Percentiles rank a stretch among this genome's conserved stretches.
Evolutionary conservation across 1,284 basidiomycete genomes (phyloP).

Genomic region (Coniophora puteana): DNA sequence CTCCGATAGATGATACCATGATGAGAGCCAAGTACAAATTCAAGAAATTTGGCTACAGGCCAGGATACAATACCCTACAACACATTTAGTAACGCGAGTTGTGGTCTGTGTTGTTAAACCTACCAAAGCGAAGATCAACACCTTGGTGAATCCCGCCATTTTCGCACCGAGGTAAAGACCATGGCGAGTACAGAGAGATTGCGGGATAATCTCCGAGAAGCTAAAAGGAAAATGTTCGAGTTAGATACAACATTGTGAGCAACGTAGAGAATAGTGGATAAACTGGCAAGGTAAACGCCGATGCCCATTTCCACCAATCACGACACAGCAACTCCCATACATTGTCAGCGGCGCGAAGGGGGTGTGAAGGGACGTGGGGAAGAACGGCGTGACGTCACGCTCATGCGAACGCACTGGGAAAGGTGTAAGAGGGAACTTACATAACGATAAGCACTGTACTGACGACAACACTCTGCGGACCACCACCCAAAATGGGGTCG

Average conservation of each 20-base stretch:
- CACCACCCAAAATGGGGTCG: constrained; percentile 85
- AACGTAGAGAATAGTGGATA: constrained; percentile 1
- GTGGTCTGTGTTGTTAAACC: constrained; percentile 19
- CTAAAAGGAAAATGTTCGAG: constrained; percentile 32
- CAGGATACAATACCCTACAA: constrained; percentile 72
- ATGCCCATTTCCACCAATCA: background rate
- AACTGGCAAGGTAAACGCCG: background rate
- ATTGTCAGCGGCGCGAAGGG: background rate
- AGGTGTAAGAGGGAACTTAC: constrained; percentile 41
- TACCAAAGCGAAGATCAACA: constrained; percentile 69
- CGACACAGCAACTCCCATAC: background rate
- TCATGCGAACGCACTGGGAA: background rate
- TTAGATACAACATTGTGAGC: background rate
- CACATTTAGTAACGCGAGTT: too few relatives aligned
- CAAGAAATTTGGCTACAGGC: constrained; percentile 73
- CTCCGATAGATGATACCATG: constrained; percentile 60
- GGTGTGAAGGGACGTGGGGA: background rate
- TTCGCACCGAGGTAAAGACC: constrained; percentile 90
- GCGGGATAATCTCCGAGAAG: constrained; percentile 90
- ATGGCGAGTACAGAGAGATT: constrained; percentile 88
- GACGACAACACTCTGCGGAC: constrained; percentile 75
- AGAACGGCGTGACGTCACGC: constrained; percentile 32
- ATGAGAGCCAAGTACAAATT: constrained; percentile 58
- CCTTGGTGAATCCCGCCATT: constrained; percentile 76
- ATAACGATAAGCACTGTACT: constrained; percentile 87